Base-by-base conservation (phyloP, 768 basidiomycete species). In the Lanmaoa pseudosensibilis region DNA sequence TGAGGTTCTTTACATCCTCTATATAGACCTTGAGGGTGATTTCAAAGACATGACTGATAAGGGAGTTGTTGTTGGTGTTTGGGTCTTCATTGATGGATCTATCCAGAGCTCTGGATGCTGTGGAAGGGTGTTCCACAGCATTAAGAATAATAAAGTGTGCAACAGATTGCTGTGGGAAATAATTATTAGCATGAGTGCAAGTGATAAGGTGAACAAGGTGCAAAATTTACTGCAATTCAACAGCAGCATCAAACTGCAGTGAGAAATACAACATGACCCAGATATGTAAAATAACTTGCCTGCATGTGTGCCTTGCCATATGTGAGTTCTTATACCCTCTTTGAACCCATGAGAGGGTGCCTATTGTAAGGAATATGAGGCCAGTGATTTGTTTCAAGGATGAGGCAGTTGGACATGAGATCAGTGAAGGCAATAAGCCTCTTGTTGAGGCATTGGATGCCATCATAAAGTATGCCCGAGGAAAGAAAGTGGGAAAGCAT, bases 401-500 rank as follows among this genome's bases (percentile, higher is more conserved):
- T 13, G 4, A 44, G 43, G 8, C 16, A 0, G 3, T 44, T 15
- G 2, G 2, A 18, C 4, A 16, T 3, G 1, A 44, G 43, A 3
- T 25, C 15, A 0, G 43, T 7, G 8, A 44, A 44, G 3, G 19
- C 5, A 3, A 50, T 5, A 0, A 50, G 18, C 2, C 11, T n/a
- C 5, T 27, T 18, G 23, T 51, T 56, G 2, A 59, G 4, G 15
- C 16, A 43, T 0, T 50, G 54, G 1, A n/a, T 1, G 2, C 50
- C 55, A 0, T 59, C 51, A 2, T 56, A 40, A 0, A 59, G 3
- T 1, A 59, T 32, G 5, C 58, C 46, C 0, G 48, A 30, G 1
- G 58, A 46, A 0, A 59, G 41, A 4, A 34, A 52, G 0, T 10
- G 16, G 0, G 50, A 46, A 0, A 15, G 16, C 59, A 60, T 57